Base-by-base conservation (phyloP, 345 rosid genomes). In the Eutrema yunnanense region DNA sequence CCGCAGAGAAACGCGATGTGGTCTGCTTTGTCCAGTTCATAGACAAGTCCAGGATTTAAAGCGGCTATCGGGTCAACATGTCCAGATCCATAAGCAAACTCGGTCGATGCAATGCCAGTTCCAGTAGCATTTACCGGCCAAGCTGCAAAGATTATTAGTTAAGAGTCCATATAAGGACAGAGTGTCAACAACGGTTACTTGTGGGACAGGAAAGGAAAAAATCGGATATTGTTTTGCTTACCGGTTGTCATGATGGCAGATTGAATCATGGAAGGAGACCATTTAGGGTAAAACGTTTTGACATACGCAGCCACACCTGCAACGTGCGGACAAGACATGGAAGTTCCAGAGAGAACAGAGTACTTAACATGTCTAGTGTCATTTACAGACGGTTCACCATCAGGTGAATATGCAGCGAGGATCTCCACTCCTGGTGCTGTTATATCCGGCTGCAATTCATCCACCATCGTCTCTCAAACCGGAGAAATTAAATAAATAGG, bases 391-490 rank as follows among this genome's bases (percentile, higher is more conserved):
- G 19, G 48, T 58, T 0, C 2, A 67, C 32, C 73, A 11, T 4
- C 32, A 49, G 37, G 76, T 36, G 85, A 74, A 83, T 75, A 87
- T 0, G 89, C 87, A 3, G 89, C 89, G 12, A 85, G 69, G 40
- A 87, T 85, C 37, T 81, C 75, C 50, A 82, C 80, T 62, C 87
- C 87, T 0, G 86, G 89, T 2, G 87, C 92, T 36, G 83, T 55
- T 36, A 85, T 53, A 68, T 87, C 89, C 40, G 92, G 92, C 87
- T 85, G 83, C 56, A 73, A 46, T 6, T 46, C 69, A 75, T 14
- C 12, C 50, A 69, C 49, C 36, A 44, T 3, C 38, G 36, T 61
- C 26, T 52, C 56, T 61, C 14, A 76, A 10, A 46, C 6, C 22
- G 5, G 9, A 42, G 32, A 38, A 9, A 16, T 16, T 16, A 16